Conservation (phyloP, 208 protist genomes). For the Leishmania tropica region DNA sequence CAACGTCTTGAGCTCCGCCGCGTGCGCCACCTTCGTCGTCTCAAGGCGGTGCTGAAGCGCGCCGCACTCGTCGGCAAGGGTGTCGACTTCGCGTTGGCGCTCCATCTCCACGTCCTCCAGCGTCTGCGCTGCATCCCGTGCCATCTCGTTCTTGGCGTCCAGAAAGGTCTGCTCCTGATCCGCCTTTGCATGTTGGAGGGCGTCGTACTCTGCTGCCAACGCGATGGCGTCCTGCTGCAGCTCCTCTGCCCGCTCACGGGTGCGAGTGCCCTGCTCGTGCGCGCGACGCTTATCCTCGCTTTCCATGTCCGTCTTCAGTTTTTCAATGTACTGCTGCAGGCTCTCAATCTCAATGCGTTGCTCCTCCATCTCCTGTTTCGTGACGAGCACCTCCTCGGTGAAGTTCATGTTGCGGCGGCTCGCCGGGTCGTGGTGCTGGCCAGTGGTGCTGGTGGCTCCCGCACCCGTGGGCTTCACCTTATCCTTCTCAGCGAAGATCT, state of each 20-base stretch:
- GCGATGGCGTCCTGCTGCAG: slow-evolving; percentile 80
- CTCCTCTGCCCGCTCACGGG: slow-evolving; percentile 92
- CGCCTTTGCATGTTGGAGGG: slow-evolving; percentile 80
- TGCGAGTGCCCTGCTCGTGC: slow-evolving; percentile 91
- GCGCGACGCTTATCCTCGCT: slow-evolving; percentile 94
- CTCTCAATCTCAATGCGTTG: slow-evolving; percentile 78
- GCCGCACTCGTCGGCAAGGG: slow-evolving; percentile 74
- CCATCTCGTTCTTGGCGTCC: slow-evolving; percentile 83
- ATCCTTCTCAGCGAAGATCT: slow-evolving; percentile 80
- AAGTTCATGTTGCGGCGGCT: slow-evolving; percentile 14
- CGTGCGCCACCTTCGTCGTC: slow-evolving; percentile 43
- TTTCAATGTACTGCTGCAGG: slow-evolving; percentile 88
- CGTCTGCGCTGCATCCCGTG: slow-evolving; percentile 61
- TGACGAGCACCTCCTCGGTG: slow-evolving; percentile 94
- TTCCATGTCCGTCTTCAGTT: slow-evolving; percentile 93
- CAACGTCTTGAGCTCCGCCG: slow-evolving; percentile 41
- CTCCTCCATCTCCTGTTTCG: slow-evolving; percentile 94
- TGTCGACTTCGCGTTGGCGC: slow-evolving; percentile 90
- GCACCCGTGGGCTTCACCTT: slow-evolving; percentile 31
- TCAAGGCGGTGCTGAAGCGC: slow-evolving; percentile 76
- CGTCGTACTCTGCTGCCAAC: slow-evolving; percentile 77
- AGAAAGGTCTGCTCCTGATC: slow-evolving; percentile 94
- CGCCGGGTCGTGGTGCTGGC: slow-evolving; percentile 29
- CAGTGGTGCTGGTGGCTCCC: background rate
- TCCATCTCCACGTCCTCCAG: slow-evolving; percentile 81